Percentiles rank a stretch among this genome's conserved stretches.
These are phyloP conservation scores for Boechera divaricarpa DNA, from an alignment of 345 rosid species.

Conservation along the genomic window DNA sequence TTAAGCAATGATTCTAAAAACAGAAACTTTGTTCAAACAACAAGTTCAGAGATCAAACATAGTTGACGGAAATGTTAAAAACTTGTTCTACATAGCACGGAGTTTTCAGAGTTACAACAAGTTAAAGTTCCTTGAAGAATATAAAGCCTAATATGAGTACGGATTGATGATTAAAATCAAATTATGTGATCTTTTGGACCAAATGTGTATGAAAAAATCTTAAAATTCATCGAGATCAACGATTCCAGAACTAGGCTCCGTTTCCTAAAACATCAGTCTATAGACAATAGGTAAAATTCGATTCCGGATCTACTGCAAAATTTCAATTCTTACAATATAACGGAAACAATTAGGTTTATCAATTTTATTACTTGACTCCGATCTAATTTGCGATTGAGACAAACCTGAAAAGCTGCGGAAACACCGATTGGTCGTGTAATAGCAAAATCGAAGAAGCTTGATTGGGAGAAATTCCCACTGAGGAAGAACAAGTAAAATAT, in stretches of 20 bases:
- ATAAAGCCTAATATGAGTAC: background rate
- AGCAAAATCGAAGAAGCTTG: constrained; percentile 24
- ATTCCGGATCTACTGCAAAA: constrained; percentile 22
- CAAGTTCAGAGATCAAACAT: constrained; percentile 20
- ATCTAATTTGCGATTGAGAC: constrained; percentile 30
- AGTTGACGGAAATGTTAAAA: constrained; percentile 13
- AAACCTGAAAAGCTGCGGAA: constrained; percentile 37
- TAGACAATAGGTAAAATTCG: background rate
- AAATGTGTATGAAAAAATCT: constrained; percentile 16
- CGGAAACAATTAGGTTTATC: constrained; percentile 1
- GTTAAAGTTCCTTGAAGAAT: constrained; percentile 15
- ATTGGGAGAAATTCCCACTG: constrained; percentile 22
- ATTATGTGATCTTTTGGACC: background rate
- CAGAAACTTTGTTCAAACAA: background rate
- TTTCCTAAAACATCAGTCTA: background rate
- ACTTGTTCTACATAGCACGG: background rate
- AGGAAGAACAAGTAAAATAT: constrained; percentile 16
- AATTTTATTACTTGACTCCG: background rate
- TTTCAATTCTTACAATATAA: background rate
- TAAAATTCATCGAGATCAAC: background rate
- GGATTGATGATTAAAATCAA: background rate
- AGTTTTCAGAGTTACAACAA: constrained; percentile 3
- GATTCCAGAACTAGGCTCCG: constrained; percentile 1
- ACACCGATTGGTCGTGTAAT: constrained; percentile 18
- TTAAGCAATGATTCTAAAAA: background rate